phyloP scores from a whole-genome alignment of 495 filamentous ascomycete species.

The Tuber umbilicatum region DNA sequence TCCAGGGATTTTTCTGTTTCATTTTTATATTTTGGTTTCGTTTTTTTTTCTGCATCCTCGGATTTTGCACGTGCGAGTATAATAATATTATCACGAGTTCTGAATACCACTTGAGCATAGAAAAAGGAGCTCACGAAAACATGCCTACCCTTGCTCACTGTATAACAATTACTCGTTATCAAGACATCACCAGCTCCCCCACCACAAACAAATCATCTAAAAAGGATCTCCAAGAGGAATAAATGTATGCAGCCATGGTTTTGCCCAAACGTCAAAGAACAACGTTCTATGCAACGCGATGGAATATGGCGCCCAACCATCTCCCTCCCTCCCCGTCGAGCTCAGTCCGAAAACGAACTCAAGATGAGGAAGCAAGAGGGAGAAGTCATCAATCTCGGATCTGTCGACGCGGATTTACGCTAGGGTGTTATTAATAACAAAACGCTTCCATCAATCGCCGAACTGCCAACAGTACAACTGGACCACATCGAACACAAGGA shows the following conservation, averaged over 20 bases:
- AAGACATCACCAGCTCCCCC: not conserved
- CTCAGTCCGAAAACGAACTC: constrained; percentile 27
- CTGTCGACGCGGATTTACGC: constrained; percentile 37
- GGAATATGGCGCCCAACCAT: constrained; percentile 31
- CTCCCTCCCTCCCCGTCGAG: constrained; percentile 14
- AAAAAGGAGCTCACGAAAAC: not conserved
- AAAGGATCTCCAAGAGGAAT: not conserved
- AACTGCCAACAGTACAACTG: constrained; percentile 20
- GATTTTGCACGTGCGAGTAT: constrained; percentile 2
- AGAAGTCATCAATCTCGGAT: constrained; percentile 13
- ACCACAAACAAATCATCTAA: not conserved
- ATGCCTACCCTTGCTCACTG: not conserved
- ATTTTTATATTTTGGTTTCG: not conserved
- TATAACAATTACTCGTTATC: not conserved
- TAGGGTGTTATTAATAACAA: constrained; percentile 2
- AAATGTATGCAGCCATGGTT: constrained; percentile 38
- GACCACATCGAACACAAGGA: constrained; percentile 14
- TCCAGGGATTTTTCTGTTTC: not conserved
- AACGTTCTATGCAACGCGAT: constrained; percentile 38
- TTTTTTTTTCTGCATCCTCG: constrained; percentile 1
- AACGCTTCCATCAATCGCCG: constrained; percentile 31
- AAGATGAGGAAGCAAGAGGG: constrained; percentile 7
- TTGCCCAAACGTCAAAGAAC: constrained; percentile 35
- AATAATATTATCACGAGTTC: not conserved
- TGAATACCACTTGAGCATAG: not conserved